These are phyloP conservation scores for Thielaviopsis musarum DNA, from an alignment of 2,329 filamentous ascomycete genomes.

Conservation along the genomic window DNA sequence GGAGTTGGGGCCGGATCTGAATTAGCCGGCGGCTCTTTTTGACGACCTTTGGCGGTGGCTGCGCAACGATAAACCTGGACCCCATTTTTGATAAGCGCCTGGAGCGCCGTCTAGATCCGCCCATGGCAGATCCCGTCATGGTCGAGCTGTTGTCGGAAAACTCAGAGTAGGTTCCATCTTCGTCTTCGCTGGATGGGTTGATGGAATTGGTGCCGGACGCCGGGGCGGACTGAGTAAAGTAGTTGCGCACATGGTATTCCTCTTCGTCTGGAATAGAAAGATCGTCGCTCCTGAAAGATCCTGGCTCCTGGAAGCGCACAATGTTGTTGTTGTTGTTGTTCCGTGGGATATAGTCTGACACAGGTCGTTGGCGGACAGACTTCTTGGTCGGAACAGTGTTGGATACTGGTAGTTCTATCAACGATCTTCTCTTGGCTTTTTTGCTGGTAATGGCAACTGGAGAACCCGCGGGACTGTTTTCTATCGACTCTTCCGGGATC, in stretches of 20 bases:
- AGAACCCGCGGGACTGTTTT: neutral
- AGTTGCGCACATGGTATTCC: constrained; percentile 9
- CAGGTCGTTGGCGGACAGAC: constrained; percentile 18
- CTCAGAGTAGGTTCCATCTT: constrained; percentile 25
- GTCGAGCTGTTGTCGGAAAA: constrained; percentile 29
- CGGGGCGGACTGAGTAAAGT: constrained; percentile 1
- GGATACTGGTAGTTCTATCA: neutral
- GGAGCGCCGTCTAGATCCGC: constrained; percentile 13
- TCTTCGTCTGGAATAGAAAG: constrained; percentile 7
- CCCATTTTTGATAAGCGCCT: constrained; percentile 19
- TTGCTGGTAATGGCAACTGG: neutral
- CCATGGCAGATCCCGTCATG: constrained; percentile 14
- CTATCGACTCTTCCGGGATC: constrained; percentile 10
- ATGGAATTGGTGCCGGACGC: constrained; percentile 3
- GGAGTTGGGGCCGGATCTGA: constrained; percentile 48
- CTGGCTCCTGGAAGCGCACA: constrained; percentile 28
- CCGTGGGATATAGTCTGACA: constrained; percentile 23
- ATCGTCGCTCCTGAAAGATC: neutral
- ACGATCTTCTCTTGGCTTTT: constrained; percentile 1
- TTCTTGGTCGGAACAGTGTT: constrained; percentile 7
- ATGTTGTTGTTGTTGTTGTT: constrained; percentile 27
- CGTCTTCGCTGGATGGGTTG: constrained; percentile 28
- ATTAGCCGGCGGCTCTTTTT: constrained; percentile 48
- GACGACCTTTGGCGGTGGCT: constrained; percentile 43
- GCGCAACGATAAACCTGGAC: constrained; percentile 50